Evolutionary conservation across 1,284 basidiomycete species (phyloP).

Genomic region (Exobasidium rhododendri): DNA sequence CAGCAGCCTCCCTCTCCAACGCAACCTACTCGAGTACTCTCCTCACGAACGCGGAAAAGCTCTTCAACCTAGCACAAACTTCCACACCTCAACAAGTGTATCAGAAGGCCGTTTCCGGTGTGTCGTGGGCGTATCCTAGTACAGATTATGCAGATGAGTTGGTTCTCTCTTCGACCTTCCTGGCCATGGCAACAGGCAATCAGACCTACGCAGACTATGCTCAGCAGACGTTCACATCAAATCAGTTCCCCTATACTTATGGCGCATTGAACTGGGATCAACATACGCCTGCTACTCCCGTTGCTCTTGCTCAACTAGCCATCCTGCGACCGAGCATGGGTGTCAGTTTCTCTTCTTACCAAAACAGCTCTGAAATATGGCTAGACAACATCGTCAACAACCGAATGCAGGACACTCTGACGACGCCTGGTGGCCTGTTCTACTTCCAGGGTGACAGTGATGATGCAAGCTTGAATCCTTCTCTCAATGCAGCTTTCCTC

Average conservation of each 20-base stretch:
- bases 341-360: conserved; percentile 67
- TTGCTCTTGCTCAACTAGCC: conserved; percentile 64
- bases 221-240: conserved; percentile 60
- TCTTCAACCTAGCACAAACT: conserved; percentile 68
- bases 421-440: conserved; percentile 67
- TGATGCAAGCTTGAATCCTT: conserved; percentile 74
- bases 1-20: conserved; percentile 68
- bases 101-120: conserved; percentile 66
- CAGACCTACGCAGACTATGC: conserved; percentile 67
- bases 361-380: conserved; percentile 68
- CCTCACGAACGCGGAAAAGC: conserved; percentile 68
- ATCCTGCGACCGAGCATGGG: conserved; percentile 62
- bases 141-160: conserved; percentile 61
- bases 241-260: conserved; percentile 61
- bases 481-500: conserved; percentile 79
- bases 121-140: conserved; percentile 69
- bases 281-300: conserved; percentile 70
- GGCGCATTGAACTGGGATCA: conserved; percentile 85
- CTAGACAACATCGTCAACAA: conserved; percentile 69
- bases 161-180: conserved; percentile 69
- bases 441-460: conserved; percentile 78
- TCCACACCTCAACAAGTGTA: conserved; percentile 58
- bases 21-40: conserved; percentile 69
- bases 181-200: conserved; percentile 69
- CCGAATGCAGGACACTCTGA: conserved; percentile 57